These are phyloP conservation scores for Selenicereus undatus DNA, from an alignment of 148 eudicot genomes.

Conservation along the genomic window DNA sequence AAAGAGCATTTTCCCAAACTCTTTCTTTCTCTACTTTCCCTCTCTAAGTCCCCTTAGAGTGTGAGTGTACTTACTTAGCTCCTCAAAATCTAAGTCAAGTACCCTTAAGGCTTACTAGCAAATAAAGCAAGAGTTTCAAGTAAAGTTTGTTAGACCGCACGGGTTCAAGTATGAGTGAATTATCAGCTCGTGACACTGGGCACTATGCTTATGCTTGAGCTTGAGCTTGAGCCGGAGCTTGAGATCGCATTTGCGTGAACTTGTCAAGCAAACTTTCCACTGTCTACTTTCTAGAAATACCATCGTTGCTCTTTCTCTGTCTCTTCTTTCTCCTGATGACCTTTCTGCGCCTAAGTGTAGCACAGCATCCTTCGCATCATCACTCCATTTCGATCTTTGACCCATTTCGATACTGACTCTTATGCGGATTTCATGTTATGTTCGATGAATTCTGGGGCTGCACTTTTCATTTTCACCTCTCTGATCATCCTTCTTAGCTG, in stretches of 20 bases:
- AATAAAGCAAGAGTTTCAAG: too few relatives aligned
- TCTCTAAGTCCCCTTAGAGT: too few relatives aligned
- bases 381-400: background rate
- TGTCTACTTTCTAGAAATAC: background rate
- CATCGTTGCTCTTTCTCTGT: background rate
- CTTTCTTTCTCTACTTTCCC: too few relatives aligned
- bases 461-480: slow-evolving; percentile 8
- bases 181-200: too few relatives aligned
- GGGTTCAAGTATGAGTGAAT: too few relatives aligned
- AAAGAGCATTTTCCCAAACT: too few relatives aligned
- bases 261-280: background rate
- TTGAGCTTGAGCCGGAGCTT: too few relatives aligned
- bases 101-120: too few relatives aligned
- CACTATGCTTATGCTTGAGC: background rate
- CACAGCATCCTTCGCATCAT: background rate
- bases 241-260: background rate
- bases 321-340: background rate
- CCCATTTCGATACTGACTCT: background rate
- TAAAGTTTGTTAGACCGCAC: too few relatives aligned
- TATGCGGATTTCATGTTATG: slow-evolving; percentile 14
- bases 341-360: background rate
- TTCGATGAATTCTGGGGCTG: slow-evolving; percentile 30
- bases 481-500: slow-evolving; percentile 32
- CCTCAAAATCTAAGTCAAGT: too few relatives aligned
- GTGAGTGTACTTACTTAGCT: too few relatives aligned